phyloP scores from a whole-genome alignment of 495 filamentous ascomycete genomes.

The Chaetomium tenue region DNA sequence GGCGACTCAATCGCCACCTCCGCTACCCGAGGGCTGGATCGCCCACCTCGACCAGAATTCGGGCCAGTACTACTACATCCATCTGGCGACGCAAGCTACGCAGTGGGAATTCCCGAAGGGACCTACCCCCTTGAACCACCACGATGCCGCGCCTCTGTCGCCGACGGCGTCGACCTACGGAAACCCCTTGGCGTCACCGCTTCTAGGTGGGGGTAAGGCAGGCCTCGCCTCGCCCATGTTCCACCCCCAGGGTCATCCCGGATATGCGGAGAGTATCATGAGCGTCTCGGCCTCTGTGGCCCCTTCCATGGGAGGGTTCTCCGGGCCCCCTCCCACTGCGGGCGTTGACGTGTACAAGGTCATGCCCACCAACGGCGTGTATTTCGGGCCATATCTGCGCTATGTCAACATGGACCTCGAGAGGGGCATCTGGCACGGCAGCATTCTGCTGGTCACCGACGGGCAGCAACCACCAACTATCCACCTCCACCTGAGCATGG shows the following conservation, averaged over 20 bases:
- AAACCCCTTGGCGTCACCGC: conserved; percentile 72
- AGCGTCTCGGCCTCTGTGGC: conserved; percentile 68
- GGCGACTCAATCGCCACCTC: conserved; percentile 78
- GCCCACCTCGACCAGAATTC: conserved; percentile 92
- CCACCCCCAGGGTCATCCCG: conserved; percentile 61
- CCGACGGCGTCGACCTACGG: conserved; percentile 76
- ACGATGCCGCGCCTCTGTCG: conserved; percentile 74
- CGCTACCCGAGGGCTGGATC: conserved; percentile 96
- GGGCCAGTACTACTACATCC: conserved; percentile 98
- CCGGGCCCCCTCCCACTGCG: conserved; percentile 77
- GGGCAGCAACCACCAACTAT: conserved; percentile 93
- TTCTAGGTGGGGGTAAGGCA: conserved; percentile 66
- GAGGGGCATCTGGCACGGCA: conserved; percentile 82
- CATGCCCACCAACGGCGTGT: conserved; percentile 92
- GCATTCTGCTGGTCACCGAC: conserved; percentile 76
- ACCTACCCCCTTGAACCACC: conserved; percentile 75
- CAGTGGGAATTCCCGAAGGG: conserved; percentile 99
- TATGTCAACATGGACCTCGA: conserved; percentile 98
- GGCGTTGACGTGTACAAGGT: conserved; percentile 93
- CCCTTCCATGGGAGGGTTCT: conserved; percentile 67
- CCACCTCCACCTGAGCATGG: conserved; percentile 87
- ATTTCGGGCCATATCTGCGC: conserved; percentile 92
- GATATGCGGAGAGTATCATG: conserved; percentile 73
- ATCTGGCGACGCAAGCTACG: conserved; percentile 90
- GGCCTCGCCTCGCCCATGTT: conserved; percentile 75